Evolutionary conservation across 225 moss, liverwort and hornwort species (phyloP).

Genomic region (Lunularia cruciata): DNA sequence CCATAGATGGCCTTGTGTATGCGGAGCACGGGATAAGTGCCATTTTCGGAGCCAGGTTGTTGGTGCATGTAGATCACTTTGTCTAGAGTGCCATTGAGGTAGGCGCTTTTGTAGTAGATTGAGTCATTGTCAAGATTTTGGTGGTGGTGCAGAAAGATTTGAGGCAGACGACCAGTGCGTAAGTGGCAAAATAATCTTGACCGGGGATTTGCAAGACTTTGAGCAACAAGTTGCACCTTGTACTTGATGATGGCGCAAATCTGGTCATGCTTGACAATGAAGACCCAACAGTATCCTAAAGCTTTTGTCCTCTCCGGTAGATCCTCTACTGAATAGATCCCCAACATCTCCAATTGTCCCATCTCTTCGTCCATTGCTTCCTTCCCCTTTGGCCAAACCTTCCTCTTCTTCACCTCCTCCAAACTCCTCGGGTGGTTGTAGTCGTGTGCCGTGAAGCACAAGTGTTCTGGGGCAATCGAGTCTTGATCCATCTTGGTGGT

Average conservation of each 20-base stretch:
- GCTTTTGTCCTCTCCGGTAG: neutral
- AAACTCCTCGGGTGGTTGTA: neutral
- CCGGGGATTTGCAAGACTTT: neutral
- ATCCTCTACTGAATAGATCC: neutral
- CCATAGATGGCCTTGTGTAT: slow-evolving; percentile 27
- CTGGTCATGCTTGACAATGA: neutral
- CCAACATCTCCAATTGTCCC: neutral
- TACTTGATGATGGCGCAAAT: neutral
- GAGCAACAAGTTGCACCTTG: slow-evolving; percentile 1
- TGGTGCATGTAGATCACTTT: slow-evolving; percentile 20
- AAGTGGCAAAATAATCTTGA: neutral
- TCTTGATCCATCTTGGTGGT: no score
- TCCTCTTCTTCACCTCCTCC: neutral
- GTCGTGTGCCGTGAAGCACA: no score
- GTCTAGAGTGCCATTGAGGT: slow-evolving; percentile 3
- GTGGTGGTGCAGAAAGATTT: no score
- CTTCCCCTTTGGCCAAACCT: neutral
- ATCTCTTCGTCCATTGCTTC: neutral
- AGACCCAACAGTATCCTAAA: neutral
- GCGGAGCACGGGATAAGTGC: neutral
- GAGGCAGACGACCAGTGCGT: no score
- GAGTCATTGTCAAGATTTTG: neutral
- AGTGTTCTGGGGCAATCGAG: no score
- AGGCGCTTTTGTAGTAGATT: neutral
- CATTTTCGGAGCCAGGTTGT: neutral